Conservation (phyloP, 2,329 filamentous ascomycete genomes). For the Graphilbum ipis-grandicollis region DNA sequence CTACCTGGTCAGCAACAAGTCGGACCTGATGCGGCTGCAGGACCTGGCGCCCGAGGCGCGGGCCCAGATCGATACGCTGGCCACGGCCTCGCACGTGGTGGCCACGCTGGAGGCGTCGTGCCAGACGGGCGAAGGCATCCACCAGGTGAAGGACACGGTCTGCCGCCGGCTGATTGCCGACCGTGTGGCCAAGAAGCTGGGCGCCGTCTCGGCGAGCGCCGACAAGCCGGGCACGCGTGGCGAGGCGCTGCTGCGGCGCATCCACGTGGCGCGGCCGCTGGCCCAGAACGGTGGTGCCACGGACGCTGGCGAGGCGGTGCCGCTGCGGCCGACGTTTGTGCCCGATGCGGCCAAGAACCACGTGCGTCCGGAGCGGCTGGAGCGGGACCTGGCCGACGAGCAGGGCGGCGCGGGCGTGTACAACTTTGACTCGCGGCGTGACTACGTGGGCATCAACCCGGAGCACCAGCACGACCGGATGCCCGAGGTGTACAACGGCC, state of each 20-base stretch:
- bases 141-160: slow-evolving; percentile 84
- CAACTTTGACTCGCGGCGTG: slow-evolving; percentile 79
- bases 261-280: slow-evolving; percentile 91
- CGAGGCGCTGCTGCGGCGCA: slow-evolving; percentile 79
- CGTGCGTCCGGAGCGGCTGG: slow-evolving; percentile 37
- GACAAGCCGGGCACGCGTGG: slow-evolving; percentile 67
- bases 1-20: slow-evolving; percentile 96
- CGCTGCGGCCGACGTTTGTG: slow-evolving; percentile 60
- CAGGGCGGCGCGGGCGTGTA: slow-evolving; percentile 91
- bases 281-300: slow-evolving; percentile 33
- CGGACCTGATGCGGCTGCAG: slow-evolving; percentile 75
- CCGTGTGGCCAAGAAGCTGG: slow-evolving; percentile 87
- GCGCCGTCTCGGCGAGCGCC: slow-evolving; percentile 65
- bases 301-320: slow-evolving; percentile 18
- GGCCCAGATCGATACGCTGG: slow-evolving; percentile 19
- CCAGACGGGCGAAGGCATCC: slow-evolving; percentile 86
- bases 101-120: slow-evolving; percentile 89
- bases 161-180: slow-evolving; percentile 88
- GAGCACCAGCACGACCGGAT: slow-evolving; percentile 96
- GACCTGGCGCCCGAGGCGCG: slow-evolving; percentile 69
- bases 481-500: slow-evolving; percentile 83
- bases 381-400: slow-evolving; percentile 77
- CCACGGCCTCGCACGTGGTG: slow-evolving; percentile 50
- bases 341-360: slow-evolving; percentile 74
- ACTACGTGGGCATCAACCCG: slow-evolving; percentile 72